Evolutionary conservation across 306 rosid genomes (phyloP).

Genomic region (Ceratonia siliqua): DNA sequence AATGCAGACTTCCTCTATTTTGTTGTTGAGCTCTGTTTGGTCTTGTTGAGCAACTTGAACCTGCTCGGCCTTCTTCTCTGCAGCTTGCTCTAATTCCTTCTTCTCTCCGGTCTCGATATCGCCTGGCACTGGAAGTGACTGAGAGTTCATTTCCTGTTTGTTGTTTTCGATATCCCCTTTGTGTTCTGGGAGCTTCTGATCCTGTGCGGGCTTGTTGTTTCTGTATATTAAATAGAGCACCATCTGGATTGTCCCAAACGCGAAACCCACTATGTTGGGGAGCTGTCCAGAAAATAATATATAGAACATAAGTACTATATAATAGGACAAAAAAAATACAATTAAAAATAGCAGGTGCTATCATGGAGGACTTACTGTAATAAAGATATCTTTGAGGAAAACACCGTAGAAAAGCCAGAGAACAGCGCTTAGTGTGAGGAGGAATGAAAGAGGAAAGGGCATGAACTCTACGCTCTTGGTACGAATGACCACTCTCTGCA

Average conservation of each 20-base stretch:
- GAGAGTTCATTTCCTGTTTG: constrained; percentile 25
- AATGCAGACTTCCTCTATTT: neutral
- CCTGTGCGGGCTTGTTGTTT: constrained; percentile 44
- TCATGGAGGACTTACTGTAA: constrained; percentile 66
- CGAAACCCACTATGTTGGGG: constrained; percentile 78
- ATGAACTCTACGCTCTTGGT: constrained; percentile 97
- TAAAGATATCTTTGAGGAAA: constrained; percentile 66
- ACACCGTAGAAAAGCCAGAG: constrained; percentile 79
- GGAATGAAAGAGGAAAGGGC: constrained; percentile 78
- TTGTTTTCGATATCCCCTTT: constrained; percentile 52
- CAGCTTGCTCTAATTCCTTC: neutral
- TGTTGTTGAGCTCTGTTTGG: constrained; percentile 18
- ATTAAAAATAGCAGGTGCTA: neutral
- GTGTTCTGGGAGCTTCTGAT: constrained; percentile 58
- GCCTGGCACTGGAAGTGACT: no score
- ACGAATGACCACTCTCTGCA: constrained; percentile 78
- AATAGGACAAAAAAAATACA: neutral
- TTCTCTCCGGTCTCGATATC: constrained; percentile 32
- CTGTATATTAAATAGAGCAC: constrained; percentile 58
- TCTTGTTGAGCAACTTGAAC: neutral
- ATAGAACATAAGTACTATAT: neutral
- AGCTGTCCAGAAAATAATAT: constrained; percentile 50
- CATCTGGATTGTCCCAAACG: constrained; percentile 83
- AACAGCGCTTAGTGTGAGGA: constrained; percentile 83
- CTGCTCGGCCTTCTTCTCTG: neutral